Evolutionary conservation across 768 basidiomycete genomes (phyloP), one percentile per base, ranked within the genome.

Genomic region (Kwoniella sp.): DNA sequence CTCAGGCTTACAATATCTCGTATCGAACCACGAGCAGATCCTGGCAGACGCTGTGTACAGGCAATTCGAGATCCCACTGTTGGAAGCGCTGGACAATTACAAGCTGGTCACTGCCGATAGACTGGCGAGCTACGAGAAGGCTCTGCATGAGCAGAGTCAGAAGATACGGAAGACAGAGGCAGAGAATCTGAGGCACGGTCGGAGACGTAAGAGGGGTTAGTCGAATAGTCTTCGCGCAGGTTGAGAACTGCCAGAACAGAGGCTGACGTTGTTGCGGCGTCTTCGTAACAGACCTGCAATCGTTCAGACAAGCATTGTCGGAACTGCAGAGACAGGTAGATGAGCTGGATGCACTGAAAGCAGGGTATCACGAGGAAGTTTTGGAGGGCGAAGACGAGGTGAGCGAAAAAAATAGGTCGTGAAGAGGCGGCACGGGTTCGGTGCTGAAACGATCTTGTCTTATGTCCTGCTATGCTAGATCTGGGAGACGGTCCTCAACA

Each of bases 1-100:
- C 28, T 88, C 90, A 22, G 93, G 94, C 4, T 82, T 97, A 50
- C 92, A 95, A 79, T 90, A 94, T 79, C 86, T 97, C 69, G 88
- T 95, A 71, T 88, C 89, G 55, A 95, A 94, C 78, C 91, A 94
- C 70, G 93, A 91, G 86, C 91, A 93, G 79, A 87, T 97, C 63
- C 83, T 97, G 77, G 88, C 90, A 9, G 91, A 92, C 75, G 87
- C 90, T 3, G 83, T 95, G 52, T 91, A 93, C 78, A 88, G 89
- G 74, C 90, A 87, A 55, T 92, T 95, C 66, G 93, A 96, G 82
- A 89, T 89, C 72, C 94, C 93, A 2, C 81, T 97, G 63, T 85
- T 89, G n/a, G 88, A 90, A 73, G 89, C 92, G 69, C 79, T 95
- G 60, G 91, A 93, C 28, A 85, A 84, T 2, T 96, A 96, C 82